These are phyloP conservation scores for Macrophomina tecta DNA, from an alignment of 2,329 filamentous ascomycete genomes.

Conservation along the genomic window DNA sequence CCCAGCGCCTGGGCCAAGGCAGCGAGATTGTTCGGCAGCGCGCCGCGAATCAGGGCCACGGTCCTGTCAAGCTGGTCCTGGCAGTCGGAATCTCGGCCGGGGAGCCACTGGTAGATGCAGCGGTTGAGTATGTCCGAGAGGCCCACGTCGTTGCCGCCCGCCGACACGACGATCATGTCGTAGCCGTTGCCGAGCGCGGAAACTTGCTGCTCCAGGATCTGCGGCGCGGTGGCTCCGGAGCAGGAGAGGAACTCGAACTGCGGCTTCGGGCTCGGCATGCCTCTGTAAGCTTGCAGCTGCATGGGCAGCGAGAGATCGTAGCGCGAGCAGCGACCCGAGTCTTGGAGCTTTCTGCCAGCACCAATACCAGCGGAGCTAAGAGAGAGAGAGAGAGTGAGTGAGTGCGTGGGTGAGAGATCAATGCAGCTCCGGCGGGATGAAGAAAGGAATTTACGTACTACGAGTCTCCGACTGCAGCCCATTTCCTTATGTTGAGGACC, in stretches of 20 bases:
- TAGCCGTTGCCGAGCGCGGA: background rate
- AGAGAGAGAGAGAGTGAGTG: too few relatives aligned
- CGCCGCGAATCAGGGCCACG: background rate
- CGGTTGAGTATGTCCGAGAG: slow-evolving; percentile 16
- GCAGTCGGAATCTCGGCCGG: background rate
- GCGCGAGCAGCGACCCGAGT: background rate
- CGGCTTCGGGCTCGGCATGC: background rate
- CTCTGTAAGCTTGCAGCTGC: background rate
- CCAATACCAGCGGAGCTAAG: background rate
- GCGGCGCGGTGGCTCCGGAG: background rate
- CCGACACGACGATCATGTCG: slow-evolving; percentile 10
- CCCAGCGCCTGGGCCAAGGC: background rate
- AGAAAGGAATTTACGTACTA: too few relatives aligned
- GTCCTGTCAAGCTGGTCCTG: background rate
- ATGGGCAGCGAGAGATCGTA: background rate
- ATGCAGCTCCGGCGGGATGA: too few relatives aligned
- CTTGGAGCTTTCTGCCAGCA: background rate
- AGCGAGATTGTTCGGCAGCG: background rate
- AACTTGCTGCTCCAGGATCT: slow-evolving; percentile 6
- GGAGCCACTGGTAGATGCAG: slow-evolving; percentile 14
- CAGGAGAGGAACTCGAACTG: slow-evolving; percentile 7
- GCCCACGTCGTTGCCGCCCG: slow-evolving; percentile 20
- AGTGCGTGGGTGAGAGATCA: background rate
- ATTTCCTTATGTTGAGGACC: too few relatives aligned
- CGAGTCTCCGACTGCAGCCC: too few relatives aligned